phyloP scores from a whole-genome alignment of 768 basidiomycete species.

The Lentinula detonsa region DNA sequence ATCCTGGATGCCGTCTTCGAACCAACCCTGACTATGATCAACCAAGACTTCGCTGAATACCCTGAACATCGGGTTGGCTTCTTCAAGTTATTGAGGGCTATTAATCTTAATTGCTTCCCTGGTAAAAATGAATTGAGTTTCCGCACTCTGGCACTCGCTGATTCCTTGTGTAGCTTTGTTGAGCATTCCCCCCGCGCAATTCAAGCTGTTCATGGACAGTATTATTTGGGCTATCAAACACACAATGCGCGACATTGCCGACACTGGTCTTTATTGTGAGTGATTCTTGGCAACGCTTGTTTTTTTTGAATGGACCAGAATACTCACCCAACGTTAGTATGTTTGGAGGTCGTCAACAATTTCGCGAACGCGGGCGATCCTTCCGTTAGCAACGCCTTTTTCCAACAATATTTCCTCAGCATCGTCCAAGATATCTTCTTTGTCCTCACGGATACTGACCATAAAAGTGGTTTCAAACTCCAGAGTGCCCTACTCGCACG shows the following conservation, averaged over 20 bases:
- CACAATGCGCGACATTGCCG: slow-evolving; percentile 97
- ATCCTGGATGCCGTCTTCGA: slow-evolving; percentile 97
- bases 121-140: slow-evolving; percentile 37
- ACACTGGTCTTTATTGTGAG: slow-evolving; percentile 77
- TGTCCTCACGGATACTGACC: slow-evolving; percentile 94
- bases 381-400: slow-evolving; percentile 83
- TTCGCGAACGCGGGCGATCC: slow-evolving; percentile 74
- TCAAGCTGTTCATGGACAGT: slow-evolving; percentile 97
- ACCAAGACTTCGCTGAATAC: slow-evolving; percentile 98
- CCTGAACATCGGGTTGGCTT: slow-evolving; percentile 97
- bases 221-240: slow-evolving; percentile 99
- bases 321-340: slow-evolving; percentile 46
- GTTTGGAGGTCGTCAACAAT: slow-evolving; percentile 92
- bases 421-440: slow-evolving; percentile 96
- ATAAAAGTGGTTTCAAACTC: slow-evolving; percentile 98
- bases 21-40: slow-evolving; percentile 96
- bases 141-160: background rate
- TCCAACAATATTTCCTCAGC: slow-evolving; percentile 92
- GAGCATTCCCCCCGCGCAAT: slow-evolving; percentile 82
- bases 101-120: slow-evolving; percentile 93
- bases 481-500: slow-evolving; percentile 90
- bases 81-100: slow-evolving; percentile 91
- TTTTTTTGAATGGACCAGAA: background rate
- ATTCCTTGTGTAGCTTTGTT: slow-evolving; percentile 54
- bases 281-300: slow-evolving; percentile 7